Evolutionary conservation across 176 grass and related monocot genomes (phyloP), one percentile per base, ranked within the genome.

Genomic region (Eragrostis nindensis): DNA sequence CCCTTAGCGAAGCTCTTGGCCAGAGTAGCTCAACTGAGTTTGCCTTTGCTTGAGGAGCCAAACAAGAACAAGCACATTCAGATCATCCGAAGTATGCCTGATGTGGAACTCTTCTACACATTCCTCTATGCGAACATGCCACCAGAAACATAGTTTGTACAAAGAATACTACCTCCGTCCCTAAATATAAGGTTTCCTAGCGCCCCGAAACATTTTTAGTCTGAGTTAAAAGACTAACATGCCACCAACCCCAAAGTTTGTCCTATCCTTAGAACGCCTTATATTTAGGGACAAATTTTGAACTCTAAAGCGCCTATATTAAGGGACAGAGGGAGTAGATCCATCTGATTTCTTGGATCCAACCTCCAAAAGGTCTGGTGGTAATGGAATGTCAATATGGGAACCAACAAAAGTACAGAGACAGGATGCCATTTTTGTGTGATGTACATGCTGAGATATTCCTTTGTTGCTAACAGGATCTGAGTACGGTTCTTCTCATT

Each of bases 41-140:
- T 53, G 2, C 74, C 77, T 18, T 83, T 99, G 70, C 97, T 99
- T 25, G 97, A 99, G 64, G 97, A 99, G 55, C 97, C 93, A 56
- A 84, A 82, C 46, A 88, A 85, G 66, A 99, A 99, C 85, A 96
- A 91, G 62, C 90, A 95, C 70, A 87, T 91, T 22, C 82, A 96
- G 76, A 89, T 84, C 40, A 85, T 99, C 43, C 70, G 73, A 88
- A 91, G 75, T 68, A 85, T 91, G 86, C 89, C 93, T 5, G 90
- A 99, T 84, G 93, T 96, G 47, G 89, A 88, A 49, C 89, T 96
- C 71, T 99, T 99, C 78, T 95, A 91, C 82, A 90, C 97, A 29
- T 90, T 99, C 48, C 87, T 99, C 16, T 99, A 95, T 22, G 90
- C 97, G 7, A 93, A 96, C 72, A 93, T 93, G 83, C 84, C 75